These are phyloP conservation scores for Leccinellum luteum DNA, from an alignment of 768 basidiomycete genomes.

Conservation along the genomic window DNA sequence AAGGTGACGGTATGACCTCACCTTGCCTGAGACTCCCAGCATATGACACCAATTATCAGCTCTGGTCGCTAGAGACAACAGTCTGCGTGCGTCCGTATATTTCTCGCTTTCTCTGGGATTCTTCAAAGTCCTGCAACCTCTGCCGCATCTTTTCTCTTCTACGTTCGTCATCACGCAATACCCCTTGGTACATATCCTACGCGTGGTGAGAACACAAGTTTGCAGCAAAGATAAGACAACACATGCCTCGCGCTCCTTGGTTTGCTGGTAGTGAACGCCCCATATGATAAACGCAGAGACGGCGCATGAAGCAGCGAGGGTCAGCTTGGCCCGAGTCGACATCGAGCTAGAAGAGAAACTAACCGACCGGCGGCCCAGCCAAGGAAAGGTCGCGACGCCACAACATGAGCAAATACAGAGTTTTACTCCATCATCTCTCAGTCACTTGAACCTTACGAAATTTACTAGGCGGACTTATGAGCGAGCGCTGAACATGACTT, in stretches of 20 bases:
- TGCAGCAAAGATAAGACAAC: neutral
- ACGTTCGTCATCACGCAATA: slow-evolving; percentile 84
- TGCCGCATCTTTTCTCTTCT: slow-evolving; percentile 66
- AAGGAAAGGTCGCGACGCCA: slow-evolving; percentile 10
- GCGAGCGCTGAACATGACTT: slow-evolving; percentile 35
- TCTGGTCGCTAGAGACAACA: slow-evolving; percentile 19
- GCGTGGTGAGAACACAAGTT: slow-evolving; percentile 10
- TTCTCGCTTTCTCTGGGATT: slow-evolving; percentile 62
- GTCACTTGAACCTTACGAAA: slow-evolving; percentile 8
- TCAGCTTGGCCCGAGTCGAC: slow-evolving; percentile 73
- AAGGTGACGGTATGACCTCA: neutral
- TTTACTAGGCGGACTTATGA: slow-evolving; percentile 19
- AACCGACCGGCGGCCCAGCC: slow-evolving; percentile 9
- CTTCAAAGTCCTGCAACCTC: slow-evolving; percentile 58
- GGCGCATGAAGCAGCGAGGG: slow-evolving; percentile 63
- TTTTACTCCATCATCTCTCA: slow-evolving; percentile 2
- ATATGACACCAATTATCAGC: neutral
- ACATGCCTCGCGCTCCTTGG: slow-evolving; percentile 74
- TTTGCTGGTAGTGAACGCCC: slow-evolving; percentile 87
- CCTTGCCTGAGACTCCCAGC: neutral
- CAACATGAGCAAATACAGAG: slow-evolving; percentile 43
- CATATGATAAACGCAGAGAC: slow-evolving; percentile 73
- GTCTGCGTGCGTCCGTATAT: slow-evolving; percentile 58
- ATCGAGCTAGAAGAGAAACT: slow-evolving; percentile 25
- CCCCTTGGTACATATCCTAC: slow-evolving; percentile 90